A percentile compares a stretch with the other conserved stretches of the same genome.
Evolutionary conservation across 1,284 basidiomycete species (phyloP).

Genomic region (Moesziomyces parantarcticus): DNA sequence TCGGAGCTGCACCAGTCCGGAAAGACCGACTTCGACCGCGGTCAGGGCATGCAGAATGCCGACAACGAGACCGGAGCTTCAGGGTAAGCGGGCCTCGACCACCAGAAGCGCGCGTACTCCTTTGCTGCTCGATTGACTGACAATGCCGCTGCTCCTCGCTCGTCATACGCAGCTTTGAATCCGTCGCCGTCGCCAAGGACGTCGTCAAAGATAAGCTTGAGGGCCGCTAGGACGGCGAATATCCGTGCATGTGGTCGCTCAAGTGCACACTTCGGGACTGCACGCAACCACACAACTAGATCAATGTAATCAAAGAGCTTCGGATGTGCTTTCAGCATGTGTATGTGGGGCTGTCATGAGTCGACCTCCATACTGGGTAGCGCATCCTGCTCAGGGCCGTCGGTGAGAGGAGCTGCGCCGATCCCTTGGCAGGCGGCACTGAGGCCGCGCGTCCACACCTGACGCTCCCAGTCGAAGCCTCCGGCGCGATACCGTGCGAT

Average conservation of each 20-base stretch:
- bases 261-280: no score
- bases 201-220: slow-evolving; percentile 27
- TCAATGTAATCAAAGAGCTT: neutral
- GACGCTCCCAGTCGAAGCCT: slow-evolving; percentile 59
- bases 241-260: neutral
- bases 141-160: neutral
- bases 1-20: slow-evolving; percentile 23
- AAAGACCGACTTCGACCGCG: slow-evolving; percentile 29
- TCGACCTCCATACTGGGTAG: slow-evolving; percentile 42
- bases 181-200: slow-evolving; percentile 31
- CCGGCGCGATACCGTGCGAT: slow-evolving; percentile 56
- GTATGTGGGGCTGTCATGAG: neutral
- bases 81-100: slow-evolving; percentile 14
- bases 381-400: neutral
- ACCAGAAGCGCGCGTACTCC: no score
- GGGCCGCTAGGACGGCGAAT: slow-evolving; percentile 7
- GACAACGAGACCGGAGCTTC: slow-evolving; percentile 24
- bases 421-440: slow-evolving; percentile 52
- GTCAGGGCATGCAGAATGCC: slow-evolving; percentile 27
- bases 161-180: slow-evolving; percentile 8
- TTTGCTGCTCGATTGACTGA: neutral
- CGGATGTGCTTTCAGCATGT: neutral
- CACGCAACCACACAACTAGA: neutral
- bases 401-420: slow-evolving; percentile 30
- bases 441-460: slow-evolving; percentile 56